Percentiles rank a stretch among this genome's conserved stretches.
Conservation (phyloP, 2,329 filamentous ascomycete genomes). For the Leptosphaerulina australis region DNA sequence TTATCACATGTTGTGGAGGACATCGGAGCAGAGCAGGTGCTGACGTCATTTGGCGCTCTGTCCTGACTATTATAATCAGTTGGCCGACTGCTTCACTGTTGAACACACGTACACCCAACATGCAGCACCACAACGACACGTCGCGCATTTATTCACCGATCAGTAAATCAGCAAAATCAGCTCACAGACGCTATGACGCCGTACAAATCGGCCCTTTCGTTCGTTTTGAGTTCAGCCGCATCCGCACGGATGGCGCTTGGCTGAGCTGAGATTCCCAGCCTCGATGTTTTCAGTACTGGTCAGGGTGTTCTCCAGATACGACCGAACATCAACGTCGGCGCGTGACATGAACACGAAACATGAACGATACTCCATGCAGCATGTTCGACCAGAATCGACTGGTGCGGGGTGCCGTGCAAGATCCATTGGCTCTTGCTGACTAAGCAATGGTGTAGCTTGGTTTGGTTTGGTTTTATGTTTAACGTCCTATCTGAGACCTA, state of each 20-base stretch:
- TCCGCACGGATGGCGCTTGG: neutral
- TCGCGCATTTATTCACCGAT: slow-evolving; percentile 7
- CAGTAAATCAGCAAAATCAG: neutral
- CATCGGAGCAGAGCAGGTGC: too few relatives aligned
- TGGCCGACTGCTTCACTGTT: neutral
- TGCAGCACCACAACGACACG: slow-evolving; percentile 3
- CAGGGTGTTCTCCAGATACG: too few relatives aligned
- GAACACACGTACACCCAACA: slow-evolving; percentile 3
- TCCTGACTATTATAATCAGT: slow-evolving; percentile 1
- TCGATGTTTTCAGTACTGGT: neutral
- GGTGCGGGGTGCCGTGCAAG: too few relatives aligned
- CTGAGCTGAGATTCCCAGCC: slow-evolving; percentile 6
- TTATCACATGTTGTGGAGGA: slow-evolving; percentile 1
- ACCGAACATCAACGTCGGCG: too few relatives aligned
- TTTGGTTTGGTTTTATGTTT: too few relatives aligned
- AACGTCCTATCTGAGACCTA: too few relatives aligned
- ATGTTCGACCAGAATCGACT: too few relatives aligned
- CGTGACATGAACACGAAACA: too few relatives aligned
- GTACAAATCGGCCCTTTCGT: slow-evolving; percentile 6
- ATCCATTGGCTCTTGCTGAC: too few relatives aligned
- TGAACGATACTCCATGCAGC: too few relatives aligned
- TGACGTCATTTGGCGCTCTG: slow-evolving; percentile 10
- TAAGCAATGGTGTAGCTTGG: too few relatives aligned
- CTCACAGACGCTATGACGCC: neutral
- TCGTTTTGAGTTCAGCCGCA: slow-evolving; percentile 16